Evolutionary conservation across 192 early-diverging fungal species (phyloP).

Genomic region (Rhizoclosmatium globosum): DNA sequence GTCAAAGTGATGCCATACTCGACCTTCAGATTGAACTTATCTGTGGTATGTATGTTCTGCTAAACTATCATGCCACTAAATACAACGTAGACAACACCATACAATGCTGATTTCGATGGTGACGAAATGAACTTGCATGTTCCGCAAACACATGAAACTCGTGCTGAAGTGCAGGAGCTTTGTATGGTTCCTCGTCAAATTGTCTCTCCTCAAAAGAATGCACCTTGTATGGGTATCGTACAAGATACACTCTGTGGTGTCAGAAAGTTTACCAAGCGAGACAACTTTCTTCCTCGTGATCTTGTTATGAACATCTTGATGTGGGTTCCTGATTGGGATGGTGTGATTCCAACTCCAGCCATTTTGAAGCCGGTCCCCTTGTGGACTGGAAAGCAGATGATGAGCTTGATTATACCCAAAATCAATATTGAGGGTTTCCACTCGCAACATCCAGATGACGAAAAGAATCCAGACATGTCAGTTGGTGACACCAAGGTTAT

Average conservation of each 20-base stretch:
- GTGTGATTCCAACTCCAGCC: slow-evolving; percentile 88
- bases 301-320: slow-evolving; percentile 95
- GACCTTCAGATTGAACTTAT: slow-evolving; percentile 97
- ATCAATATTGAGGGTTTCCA: slow-evolving; percentile 88
- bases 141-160: slow-evolving; percentile 95
- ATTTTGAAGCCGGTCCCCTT: slow-evolving; percentile 96
- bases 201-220: slow-evolving; percentile 96
- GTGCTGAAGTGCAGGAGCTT: slow-evolving; percentile 93
- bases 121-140: slow-evolving; percentile 99
- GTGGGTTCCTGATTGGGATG: slow-evolving; percentile 98
- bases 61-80: not conserved
- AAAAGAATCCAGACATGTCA: slow-evolving; percentile 67
- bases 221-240: slow-evolving; percentile 99
- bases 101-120: slow-evolving; percentile 99
- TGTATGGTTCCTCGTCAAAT: slow-evolving; percentile 99
- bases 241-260: slow-evolving; percentile 98
- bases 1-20: slow-evolving; percentile 99
- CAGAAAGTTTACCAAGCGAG: slow-evolving; percentile 93
- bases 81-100: slow-evolving; percentile 77
- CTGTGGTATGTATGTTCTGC: slow-evolving; percentile 62
- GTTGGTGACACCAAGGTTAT: slow-evolving; percentile 91
- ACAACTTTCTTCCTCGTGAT: slow-evolving; percentile 86
- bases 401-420: slow-evolving; percentile 91
- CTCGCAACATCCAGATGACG: slow-evolving; percentile 77
- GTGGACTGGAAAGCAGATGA: slow-evolving; percentile 98